Base-by-base conservation (phyloP, 148 eudicot genomes). In the Vaccinium myrtillus region DNA sequence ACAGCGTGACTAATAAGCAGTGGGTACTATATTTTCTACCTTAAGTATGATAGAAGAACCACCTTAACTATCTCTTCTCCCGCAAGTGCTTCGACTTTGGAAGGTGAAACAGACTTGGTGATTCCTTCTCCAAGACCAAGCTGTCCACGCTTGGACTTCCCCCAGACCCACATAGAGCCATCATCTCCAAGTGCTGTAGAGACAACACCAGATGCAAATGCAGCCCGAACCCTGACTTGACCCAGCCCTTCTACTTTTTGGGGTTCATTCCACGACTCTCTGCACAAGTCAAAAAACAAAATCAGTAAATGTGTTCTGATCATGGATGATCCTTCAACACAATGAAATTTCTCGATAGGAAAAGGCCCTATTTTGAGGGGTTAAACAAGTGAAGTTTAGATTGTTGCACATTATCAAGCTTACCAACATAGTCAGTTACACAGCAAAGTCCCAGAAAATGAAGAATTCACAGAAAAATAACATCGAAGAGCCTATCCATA, bases 161-260 rank as follows among this genome's bases (percentile, higher is more conserved):
- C 99, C 99, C 99, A 97, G n/a, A 96, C 95, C 98, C 98, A 97
- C 84, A 97, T 85, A 83, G 95, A 90, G 65, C 99, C 99, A 83
- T 95, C 99, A 85, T 90, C 94, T 84, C 93, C 94, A 71, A 95
- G 74, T 23, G 95, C 94, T 80, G 91, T 89, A 88, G 98, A 95
- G 81, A 93, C 85, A 75, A 94, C 99, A 84, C 98, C 99, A 49
- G 99, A 97, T 74, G 97, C 99, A 91, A 84, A 97, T 82, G 98
- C 95, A 85, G 92, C 90, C 86, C 25, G 88, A 46, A 94, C 95
- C 85, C 75, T 91, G 56, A 94, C 95, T 76, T 93, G 87, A 55
- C 70, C 84, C 67, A 97, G 84, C 56, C 93, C 98, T 87, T 91
- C 90, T 73, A 97, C 95, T 83, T 81, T 91, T 86, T 88, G 87